These are phyloP conservation scores for Sideroxylon spinosum DNA, from an alignment of 179 eudicot species.

Conservation along the genomic window DNA sequence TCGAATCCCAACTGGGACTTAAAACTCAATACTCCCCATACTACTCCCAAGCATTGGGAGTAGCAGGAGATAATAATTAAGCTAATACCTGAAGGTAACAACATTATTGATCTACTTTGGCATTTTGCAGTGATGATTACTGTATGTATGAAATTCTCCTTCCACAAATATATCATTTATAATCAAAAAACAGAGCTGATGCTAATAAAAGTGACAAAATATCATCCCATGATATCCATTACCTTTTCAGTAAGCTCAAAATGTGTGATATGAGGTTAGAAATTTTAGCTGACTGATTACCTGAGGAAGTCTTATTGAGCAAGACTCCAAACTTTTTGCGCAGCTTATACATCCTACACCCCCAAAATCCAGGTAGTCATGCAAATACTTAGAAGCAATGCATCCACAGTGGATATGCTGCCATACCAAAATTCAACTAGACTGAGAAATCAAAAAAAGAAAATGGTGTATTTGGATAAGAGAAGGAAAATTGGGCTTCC, in stretches of 20 bases:
- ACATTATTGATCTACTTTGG: not conserved
- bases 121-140: not conserved
- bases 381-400: conserved; percentile 61
- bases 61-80: not conserved
- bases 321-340: conserved; percentile 35
- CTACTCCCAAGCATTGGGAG: too few relatives aligned
- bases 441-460: not conserved
- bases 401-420: conserved; percentile 94
- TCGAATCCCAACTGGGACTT: not conserved
- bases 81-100: not conserved
- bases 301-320: conserved; percentile 32
- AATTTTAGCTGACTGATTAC: conserved; percentile 13
- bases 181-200: not conserved
- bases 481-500: not conserved
- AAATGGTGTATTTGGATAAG: conserved; percentile 1
- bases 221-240: not conserved
- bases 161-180: not conserved
- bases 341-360: conserved; percentile 69
- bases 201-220: not conserved
- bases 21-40: not conserved
- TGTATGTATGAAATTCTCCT: not conserved
- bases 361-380: conserved; percentile 68
- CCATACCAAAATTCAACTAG: conserved; percentile 20
- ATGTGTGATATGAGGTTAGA: not conserved
- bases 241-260: not conserved